Percentiles rank a stretch among this genome's conserved stretches.
Evolutionary conservation across 2,329 filamentous ascomycete species (phyloP).

Genomic region (Xylaria polymorpha): DNA sequence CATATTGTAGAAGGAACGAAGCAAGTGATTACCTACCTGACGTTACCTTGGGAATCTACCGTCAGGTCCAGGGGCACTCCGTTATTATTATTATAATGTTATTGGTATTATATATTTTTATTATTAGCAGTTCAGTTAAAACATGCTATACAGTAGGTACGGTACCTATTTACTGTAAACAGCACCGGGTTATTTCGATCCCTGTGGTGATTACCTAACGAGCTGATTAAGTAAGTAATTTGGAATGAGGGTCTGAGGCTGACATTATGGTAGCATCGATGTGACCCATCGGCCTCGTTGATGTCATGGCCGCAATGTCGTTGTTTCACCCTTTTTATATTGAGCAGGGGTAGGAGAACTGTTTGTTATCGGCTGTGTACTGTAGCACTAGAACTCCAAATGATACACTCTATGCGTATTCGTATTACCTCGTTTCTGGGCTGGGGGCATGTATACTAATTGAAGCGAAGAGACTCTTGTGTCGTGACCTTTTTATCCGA

Average conservation of each 20-base stretch:
- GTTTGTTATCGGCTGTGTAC: neutral
- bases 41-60: too few species aligned
- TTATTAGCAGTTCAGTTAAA: neutral
- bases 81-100: neutral
- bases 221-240: neutral
- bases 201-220: neutral
- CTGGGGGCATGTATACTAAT: neutral
- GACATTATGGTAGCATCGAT: conserved; percentile 1
- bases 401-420: neutral
- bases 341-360: neutral
- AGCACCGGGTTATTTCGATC: neutral
- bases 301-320: neutral
- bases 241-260: conserved; percentile 7
- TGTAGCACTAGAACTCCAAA: neutral
- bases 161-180: neutral
- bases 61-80: too few species aligned
- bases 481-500: neutral
- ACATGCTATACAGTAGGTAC: too few species aligned
- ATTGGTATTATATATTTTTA: neutral
- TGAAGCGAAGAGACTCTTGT: neutral
- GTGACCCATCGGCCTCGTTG: neutral
- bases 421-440: neutral
- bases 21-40: too few species aligned
- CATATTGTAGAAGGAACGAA: too few species aligned
- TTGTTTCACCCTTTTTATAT: neutral